These are phyloP conservation scores for Chlorencoelia australis DNA, from an alignment of 2,329 filamentous ascomycete genomes.

Conservation along the genomic window DNA sequence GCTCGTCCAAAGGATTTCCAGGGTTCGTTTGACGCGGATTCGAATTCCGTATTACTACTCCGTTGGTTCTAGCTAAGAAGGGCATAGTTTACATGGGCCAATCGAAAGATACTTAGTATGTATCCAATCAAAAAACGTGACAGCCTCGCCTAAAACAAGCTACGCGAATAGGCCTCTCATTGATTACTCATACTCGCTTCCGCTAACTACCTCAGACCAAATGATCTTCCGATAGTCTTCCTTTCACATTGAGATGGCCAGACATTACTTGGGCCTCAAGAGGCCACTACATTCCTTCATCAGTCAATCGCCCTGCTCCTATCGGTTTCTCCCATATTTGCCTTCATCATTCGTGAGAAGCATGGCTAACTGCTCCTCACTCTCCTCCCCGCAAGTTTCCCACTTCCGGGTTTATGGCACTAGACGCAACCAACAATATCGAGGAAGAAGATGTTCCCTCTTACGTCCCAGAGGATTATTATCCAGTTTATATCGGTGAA, in stretches of 20 bases:
- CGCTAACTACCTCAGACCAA: constrained; percentile 5
- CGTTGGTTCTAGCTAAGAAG: too few species aligned
- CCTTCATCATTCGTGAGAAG: constrained; percentile 11
- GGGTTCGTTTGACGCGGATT: too few species aligned
- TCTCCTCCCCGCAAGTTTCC: constrained; percentile 12
- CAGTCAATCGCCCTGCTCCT: constrained; percentile 9
- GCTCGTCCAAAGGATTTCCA: too few species aligned
- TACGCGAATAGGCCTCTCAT: too few species aligned
- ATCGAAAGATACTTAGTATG: too few species aligned
- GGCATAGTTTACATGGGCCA: too few species aligned
- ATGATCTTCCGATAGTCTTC: constrained; percentile 10
- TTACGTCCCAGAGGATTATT: constrained; percentile 6
- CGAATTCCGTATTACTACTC: too few species aligned
- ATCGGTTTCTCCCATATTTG: constrained; percentile 12
- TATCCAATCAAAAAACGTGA: too few species aligned
- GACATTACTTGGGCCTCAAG: constrained; percentile 9
- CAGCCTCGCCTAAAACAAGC: too few species aligned
- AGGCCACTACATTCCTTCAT: constrained; percentile 10
- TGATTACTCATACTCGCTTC: background rate
- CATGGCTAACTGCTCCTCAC: constrained; percentile 9
- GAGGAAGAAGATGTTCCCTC: constrained; percentile 6
- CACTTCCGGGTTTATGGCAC: constrained; percentile 11
- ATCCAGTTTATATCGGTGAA: constrained; percentile 7
- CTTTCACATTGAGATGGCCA: constrained; percentile 12
- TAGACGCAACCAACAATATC: constrained; percentile 11